phyloP scores from a whole-genome alignment of 2,329 filamentous ascomycete species.

The Pseudogymnoascus sp. region DNA sequence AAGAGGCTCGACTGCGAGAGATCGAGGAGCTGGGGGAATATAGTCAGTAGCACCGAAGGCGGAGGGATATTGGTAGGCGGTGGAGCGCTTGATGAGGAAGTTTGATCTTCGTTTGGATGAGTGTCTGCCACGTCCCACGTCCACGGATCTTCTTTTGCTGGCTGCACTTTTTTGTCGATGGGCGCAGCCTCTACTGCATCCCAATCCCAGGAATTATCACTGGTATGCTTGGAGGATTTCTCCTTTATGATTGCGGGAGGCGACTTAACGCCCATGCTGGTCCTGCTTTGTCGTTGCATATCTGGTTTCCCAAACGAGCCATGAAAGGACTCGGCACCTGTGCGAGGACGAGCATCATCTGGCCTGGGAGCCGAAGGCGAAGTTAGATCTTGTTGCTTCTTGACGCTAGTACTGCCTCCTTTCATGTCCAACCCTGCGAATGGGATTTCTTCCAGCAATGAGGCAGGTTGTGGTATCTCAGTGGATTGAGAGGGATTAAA shows the following conservation, averaged over 20 bases:
- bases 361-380: constrained; percentile 27
- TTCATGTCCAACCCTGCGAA: constrained; percentile 42
- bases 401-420: constrained; percentile 28
- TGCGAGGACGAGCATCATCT: constrained; percentile 15
- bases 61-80: constrained; percentile 85
- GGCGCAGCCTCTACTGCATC: background rate
- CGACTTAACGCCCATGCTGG: background rate
- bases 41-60: constrained; percentile 69
- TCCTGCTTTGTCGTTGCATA: constrained; percentile 14
- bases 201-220: background rate
- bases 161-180: background rate
- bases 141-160: constrained; percentile 22
- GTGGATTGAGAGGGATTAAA: background rate
- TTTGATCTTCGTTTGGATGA: constrained; percentile 6
- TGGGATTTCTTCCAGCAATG: constrained; percentile 45
- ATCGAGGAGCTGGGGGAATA: constrained; percentile 64
- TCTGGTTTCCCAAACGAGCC: background rate
- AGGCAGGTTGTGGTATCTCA: constrained; percentile 38
- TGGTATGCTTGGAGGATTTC: background rate
- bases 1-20: constrained; percentile 57
- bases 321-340: background rate
- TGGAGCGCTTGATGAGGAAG: constrained; percentile 16
- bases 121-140: constrained; percentile 25
- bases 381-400: constrained; percentile 24
- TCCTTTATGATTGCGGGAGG: background rate